These are phyloP conservation scores for Brasenia schreberi DNA, from an alignment of 164 flowering plant genomes.

Conservation along the genomic window DNA sequence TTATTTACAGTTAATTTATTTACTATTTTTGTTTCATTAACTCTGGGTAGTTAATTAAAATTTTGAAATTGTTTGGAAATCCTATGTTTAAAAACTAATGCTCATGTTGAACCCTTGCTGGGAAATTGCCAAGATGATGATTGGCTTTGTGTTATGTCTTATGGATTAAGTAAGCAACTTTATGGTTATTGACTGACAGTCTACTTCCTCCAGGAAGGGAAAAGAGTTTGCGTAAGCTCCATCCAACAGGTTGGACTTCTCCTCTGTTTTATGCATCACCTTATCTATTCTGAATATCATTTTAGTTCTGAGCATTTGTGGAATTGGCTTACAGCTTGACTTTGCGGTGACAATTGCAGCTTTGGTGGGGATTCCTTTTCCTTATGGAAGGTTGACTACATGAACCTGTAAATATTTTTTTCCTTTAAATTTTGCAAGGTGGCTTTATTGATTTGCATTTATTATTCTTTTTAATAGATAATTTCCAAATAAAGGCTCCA, in stretches of 20 bases:
- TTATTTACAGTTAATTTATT: no score
- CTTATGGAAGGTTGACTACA: slow-evolving; percentile 95
- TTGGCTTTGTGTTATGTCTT: no score
- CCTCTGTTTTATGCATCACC: neutral
- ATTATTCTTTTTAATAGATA: no score
- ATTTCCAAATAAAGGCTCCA: no score
- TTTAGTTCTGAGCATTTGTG: neutral
- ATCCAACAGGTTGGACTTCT: slow-evolving; percentile 59
- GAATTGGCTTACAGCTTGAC: slow-evolving; percentile 65
- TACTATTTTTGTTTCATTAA: no score
- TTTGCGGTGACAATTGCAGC: slow-evolving; percentile 89
- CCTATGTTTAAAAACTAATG: no score
- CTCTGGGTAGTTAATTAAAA: no score
- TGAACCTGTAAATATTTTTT: neutral
- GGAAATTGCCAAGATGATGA: no score
- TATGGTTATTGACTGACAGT: neutral
- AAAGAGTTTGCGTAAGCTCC: slow-evolving; percentile 40
- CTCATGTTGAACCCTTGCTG: no score
- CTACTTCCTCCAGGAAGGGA: slow-evolving; percentile 39
- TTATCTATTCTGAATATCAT: neutral
- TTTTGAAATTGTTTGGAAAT: no score
- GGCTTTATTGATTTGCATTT: neutral
- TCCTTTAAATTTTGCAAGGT: neutral
- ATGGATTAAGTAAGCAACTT: no score
- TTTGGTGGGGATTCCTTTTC: slow-evolving; percentile 85